Percentiles rank a stretch among this genome's conserved stretches.
These are phyloP conservation scores for Leccinum pellstonianum DNA, from an alignment of 768 basidiomycete genomes.

Conservation along the genomic window DNA sequence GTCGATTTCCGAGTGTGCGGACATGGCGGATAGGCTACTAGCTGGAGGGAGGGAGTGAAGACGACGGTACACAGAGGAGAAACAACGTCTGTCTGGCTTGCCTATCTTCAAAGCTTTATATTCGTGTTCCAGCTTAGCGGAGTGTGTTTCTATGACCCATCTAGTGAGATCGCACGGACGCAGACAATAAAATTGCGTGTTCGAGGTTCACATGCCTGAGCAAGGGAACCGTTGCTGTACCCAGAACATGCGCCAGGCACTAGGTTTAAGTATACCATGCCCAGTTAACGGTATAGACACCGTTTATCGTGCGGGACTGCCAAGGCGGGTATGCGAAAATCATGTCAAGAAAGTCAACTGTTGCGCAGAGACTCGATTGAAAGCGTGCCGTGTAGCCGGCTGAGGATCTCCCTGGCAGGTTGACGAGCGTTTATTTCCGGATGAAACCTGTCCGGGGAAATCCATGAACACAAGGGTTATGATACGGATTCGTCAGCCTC, in stretches of 20 bases:
- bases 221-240: constrained; percentile 3
- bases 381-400: not conserved
- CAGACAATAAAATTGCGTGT: not conserved
- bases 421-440: not conserved
- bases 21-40: constrained; percentile 15
- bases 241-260: constrained; percentile 9
- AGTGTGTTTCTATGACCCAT: not conserved
- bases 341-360: constrained; percentile 1
- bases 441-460: not conserved
- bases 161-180: constrained; percentile 3
- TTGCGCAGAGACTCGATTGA: not conserved
- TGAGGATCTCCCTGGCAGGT: not conserved
- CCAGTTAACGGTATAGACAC: constrained; percentile 14
- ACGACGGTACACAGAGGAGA: constrained; percentile 2
- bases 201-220: constrained; percentile 9
- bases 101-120: constrained; percentile 18
- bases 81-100: not conserved
- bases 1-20: constrained; percentile 19
- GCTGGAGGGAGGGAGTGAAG: not conserved
- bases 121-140: not conserved
- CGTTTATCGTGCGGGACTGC: constrained; percentile 11
- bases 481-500: not conserved
- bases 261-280: constrained; percentile 6
- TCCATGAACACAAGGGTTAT: not conserved
- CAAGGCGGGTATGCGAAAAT: constrained; percentile 1